These are phyloP conservation scores for Tremellales sp. DNA, from an alignment of 1,284 basidiomycete genomes.

Conservation along the genomic window DNA sequence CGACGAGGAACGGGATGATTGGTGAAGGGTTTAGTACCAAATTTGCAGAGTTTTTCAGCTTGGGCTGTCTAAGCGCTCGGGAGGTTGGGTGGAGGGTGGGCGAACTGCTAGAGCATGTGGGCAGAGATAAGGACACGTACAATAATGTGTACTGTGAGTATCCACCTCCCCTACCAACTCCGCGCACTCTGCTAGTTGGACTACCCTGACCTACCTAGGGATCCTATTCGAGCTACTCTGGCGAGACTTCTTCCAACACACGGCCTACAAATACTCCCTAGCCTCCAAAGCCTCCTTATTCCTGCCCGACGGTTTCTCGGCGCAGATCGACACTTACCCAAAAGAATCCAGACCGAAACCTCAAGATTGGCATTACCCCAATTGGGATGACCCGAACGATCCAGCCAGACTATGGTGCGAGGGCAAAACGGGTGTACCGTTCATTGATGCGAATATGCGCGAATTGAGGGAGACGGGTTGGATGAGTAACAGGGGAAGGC, in stretches of 20 bases:
- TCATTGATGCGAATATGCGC: constrained; percentile 56
- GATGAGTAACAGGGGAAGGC: constrained; percentile 56
- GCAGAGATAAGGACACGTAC: constrained; percentile 20
- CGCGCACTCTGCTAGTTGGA: not conserved
- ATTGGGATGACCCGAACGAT: constrained; percentile 28
- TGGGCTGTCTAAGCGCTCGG: constrained; percentile 53
- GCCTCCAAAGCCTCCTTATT: constrained; percentile 37
- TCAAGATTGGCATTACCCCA: constrained; percentile 24
- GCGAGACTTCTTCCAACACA: constrained; percentile 57
- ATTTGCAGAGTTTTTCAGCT: constrained; percentile 53
- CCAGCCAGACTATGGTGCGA: constrained; percentile 48
- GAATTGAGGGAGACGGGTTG: constrained; percentile 55
- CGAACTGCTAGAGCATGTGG: constrained; percentile 22
- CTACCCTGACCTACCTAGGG: constrained; percentile 35
- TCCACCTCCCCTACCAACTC: not conserved
- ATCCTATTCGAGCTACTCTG: constrained; percentile 55
- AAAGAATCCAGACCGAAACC: constrained; percentile 16
- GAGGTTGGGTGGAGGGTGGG: constrained; percentile 45
- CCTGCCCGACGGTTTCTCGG: constrained; percentile 51
- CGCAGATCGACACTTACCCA: constrained; percentile 35
- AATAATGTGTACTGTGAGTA: constrained; percentile 36
- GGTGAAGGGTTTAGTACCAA: constrained; percentile 56
- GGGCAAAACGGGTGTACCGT: constrained; percentile 55
- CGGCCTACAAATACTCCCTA: constrained; percentile 21
- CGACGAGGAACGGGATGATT: constrained; percentile 55